Conservation (phyloP, 2,329 filamentous ascomycete genomes). For the Aspergillus unguis region DNA sequence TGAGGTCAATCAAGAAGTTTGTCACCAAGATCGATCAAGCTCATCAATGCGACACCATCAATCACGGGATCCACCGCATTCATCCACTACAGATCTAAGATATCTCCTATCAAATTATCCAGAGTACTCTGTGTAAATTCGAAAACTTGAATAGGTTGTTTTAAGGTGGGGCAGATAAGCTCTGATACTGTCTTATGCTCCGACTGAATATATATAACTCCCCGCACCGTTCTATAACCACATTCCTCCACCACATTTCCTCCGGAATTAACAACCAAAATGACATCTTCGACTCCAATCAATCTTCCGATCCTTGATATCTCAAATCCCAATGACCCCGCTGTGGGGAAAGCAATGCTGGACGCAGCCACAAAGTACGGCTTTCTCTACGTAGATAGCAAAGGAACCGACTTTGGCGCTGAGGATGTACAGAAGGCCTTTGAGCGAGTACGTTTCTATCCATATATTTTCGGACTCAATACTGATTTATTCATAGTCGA, state of each 20-base stretch:
- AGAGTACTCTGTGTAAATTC: too few relatives aligned
- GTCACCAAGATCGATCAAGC: not conserved
- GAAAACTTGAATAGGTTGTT: too few relatives aligned
- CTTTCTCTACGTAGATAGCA: conserved; percentile 84
- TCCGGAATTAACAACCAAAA: conserved; percentile 3
- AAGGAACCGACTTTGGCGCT: conserved; percentile 64
- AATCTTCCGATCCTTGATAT: conserved; percentile 81
- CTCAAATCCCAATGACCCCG: conserved; percentile 56
- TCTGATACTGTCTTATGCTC: too few relatives aligned
- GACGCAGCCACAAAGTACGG: conserved; percentile 78
- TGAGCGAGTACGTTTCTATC: conserved; percentile 56
- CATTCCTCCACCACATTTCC: not conserved
- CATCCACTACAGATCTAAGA: not conserved
- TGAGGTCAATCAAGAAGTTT: not conserved
- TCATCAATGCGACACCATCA: conserved; percentile 8
- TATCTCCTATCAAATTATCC: too few relatives aligned
- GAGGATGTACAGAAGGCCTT: conserved; percentile 69
- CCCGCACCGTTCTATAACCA: not conserved
- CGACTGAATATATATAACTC: not conserved
- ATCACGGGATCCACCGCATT: conserved; percentile 12
- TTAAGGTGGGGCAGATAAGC: too few relatives aligned
- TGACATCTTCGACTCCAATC: conserved; percentile 26
- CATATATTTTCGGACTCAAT: not conserved
- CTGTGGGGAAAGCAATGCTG: conserved; percentile 66
- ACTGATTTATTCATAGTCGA: conserved; percentile 51